Base-by-base conservation (phyloP, 2,329 filamentous ascomycete species). In the Stagonosporopsis cucurbitacearum region DNA sequence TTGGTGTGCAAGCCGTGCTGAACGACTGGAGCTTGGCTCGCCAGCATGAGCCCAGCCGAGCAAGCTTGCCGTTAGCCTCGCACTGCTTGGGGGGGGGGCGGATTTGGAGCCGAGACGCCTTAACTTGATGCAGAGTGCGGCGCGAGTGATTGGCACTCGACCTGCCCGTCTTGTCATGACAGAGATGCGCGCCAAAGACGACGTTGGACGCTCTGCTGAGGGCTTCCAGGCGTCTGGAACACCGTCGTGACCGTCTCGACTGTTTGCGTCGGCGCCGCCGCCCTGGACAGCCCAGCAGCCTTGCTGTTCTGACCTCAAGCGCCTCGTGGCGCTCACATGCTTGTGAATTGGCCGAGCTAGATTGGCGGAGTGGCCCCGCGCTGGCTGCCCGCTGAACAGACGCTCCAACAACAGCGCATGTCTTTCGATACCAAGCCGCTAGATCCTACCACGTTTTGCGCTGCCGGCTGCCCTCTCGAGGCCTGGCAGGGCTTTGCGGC, bases 11-110 rank as follows among this genome's bases (percentile, higher is more conserved):
- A 57, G 52, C 53, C 52, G 54, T 55, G 58, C 58, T 40, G 57
- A 55, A 53, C 48, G 43, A 56, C 47, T 47, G 39, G 48, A 45
- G 50, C 64, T 68, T 63, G 64, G 64, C 63, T 57, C 42, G 54
- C 51, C 44, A 62, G 37, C 42, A 43, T 46, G 42, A 51, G 49
- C 40, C 47, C 54, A 42, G 45, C 20, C 58, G 36, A 59, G 37
- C 39, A 35, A 49, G 17, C 17, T 17, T 58, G 25, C 40, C 47
- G 58, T 58, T 62, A 56, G 58, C 35, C 25, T 30, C 9, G 45
- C 33, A 37, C 50, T 59, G 57, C 54, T 59, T 58, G 45, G 57
- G 25, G 7, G 45, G 57, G 25, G 7, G 30, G 30, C 30, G 30
- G 30, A 15, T n/a, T n/a, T 32, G 3, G 30, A 40, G 28, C 62